Base-by-base conservation (phyloP, 768 basidiomycete species). In the Rhodocollybia butyracea region DNA sequence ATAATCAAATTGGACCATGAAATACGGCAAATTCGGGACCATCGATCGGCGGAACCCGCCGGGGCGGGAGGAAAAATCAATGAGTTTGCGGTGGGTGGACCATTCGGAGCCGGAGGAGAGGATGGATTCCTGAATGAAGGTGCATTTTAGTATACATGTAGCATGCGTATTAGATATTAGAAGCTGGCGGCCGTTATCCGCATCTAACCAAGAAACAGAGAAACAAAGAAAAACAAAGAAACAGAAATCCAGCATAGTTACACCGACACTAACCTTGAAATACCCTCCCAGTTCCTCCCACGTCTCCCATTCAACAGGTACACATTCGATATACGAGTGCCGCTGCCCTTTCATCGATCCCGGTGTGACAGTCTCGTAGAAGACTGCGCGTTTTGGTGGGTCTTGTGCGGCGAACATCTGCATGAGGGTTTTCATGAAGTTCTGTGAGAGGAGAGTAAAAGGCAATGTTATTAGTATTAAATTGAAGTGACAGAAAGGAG, bases 1-100 rank as follows among this genome's bases (percentile, higher is more conserved):
- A 70, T 98, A 80, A 71, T 99, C 97, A 69, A 96, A 99, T 63
- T 96, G 94, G 6, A 98, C 91, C 92, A 95, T 96, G 66, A 99
- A 99, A 71, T 99, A 99, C 1, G 97, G 97, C 29, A 99, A 73
- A 64, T 98, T 97, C 2, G 95, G 86, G 11, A 99, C 96, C 89
- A 99, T 91, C 24, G 91, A 86, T 0, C 96, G 82, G 39, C 95
- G 79, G 76, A 98, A 98, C 3, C 96, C 96, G 17, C 96, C 95
- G 1, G 93, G 91, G 3, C 93, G 78, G 8, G 84, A 74, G 2
- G 91, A 83, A 67, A 99, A 99, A 70, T 96, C 92, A 61, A 99
- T 98, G 50, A 98, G 74, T 66, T 98, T 98, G 68, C 92, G 94
- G 74, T 99, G 95, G 64, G 97, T 94, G 5, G 95, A 94, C 97